Evolutionary conservation across 2,329 filamentous ascomycete genomes (phyloP), one percentile per base, ranked within the genome.

Genomic region (Diaporthe velutina): DNA sequence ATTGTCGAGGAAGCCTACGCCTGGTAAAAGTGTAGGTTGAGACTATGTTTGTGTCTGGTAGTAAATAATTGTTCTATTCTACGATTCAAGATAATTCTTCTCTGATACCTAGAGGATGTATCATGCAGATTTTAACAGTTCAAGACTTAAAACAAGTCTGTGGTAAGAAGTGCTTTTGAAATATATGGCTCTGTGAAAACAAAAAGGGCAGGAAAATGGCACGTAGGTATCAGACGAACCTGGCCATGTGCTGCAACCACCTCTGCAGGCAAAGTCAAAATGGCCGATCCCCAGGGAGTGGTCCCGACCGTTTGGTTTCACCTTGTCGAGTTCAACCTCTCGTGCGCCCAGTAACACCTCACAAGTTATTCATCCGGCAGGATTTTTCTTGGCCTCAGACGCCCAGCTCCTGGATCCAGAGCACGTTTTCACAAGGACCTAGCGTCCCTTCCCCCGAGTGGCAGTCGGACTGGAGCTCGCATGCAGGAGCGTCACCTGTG

Each of bases 1-100:
- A 45, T 80, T 35, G 45, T 79, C 25, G 79, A 80, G 70, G 79
- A 80, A 52, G 79, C 78, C 6, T 80, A 78, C 48, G 77, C 77
- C 9, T 80, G 79, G 79, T 73, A 70, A 25, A 22, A 28, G 17
- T 52, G 1, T 28, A 40, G 22, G 33, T 33, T 40, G 64, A 38
- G 30, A 13, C 33, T 9, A 1, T 13, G 15, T 66, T n/a, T 50
- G 3, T 40, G 6, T 10, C 6, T 50, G 40, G 42, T 6, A 17
- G 10, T 50, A 38, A 67, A 52, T 12, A 25, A 17, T 52, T 12
- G 40, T 38, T 67, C 4, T 7, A 17, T 25, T 35, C 30, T 64
- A 30, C 40, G 17, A 30, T 9, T 19, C 15, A 28, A 61, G 2
- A 17, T 28, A 12, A 22, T 30, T n/a, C 48, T 9, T 52, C 7